Base-by-base conservation (phyloP, 2,329 filamentous ascomycete species). In the Colletotrichum horii region DNA sequence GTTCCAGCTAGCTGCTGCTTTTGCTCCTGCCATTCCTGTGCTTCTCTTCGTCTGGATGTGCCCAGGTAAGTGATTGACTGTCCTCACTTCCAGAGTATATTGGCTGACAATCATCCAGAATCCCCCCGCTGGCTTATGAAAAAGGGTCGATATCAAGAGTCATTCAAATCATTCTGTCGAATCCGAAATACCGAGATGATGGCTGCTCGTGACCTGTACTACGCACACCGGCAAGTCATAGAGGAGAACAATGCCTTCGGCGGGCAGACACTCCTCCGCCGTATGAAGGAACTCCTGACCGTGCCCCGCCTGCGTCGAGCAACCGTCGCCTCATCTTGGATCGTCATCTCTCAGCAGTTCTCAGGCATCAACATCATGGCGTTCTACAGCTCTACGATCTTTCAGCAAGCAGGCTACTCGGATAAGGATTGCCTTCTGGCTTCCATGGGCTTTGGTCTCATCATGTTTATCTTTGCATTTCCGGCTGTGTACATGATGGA, bases 61-160 rank as follows among this genome's bases (percentile, higher is more conserved):
- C 75, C 92, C 92, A 43, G 75, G 75, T 77, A 56, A 16, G 75
- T 56, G 6, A 12, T 2, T 4, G 19, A 65, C 11, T 16, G 1
- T 32, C 1, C 0, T 16, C 14, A 16, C 2, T 26, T 0, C 6
- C 11, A n/a, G 12, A 8, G 3, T 19, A 2, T 3, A 19, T 26
- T 32, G 0, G 5, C 36, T 74, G 4, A 61, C 8, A 30, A 4
- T 2, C 24, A 19, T 5, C 6, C 6, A 8, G 91, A 93, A 80
- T 92, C 90, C 6, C 91, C 91, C 1, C 88, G 91, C 75, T 93
- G 91, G 90, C 86, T 89, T 67, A 91, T 93, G 88, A 92, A 94
- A 83, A 93, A 94, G 82, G 87, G 88, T 24, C 87, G 88, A 56
- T 92, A 93, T 78, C 79, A 80, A 9, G 85, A 93, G 5, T 93